These are phyloP conservation scores for Neospora caninum DNA, from an alignment of 169 alveolate genomes.

Conservation along the genomic window DNA sequence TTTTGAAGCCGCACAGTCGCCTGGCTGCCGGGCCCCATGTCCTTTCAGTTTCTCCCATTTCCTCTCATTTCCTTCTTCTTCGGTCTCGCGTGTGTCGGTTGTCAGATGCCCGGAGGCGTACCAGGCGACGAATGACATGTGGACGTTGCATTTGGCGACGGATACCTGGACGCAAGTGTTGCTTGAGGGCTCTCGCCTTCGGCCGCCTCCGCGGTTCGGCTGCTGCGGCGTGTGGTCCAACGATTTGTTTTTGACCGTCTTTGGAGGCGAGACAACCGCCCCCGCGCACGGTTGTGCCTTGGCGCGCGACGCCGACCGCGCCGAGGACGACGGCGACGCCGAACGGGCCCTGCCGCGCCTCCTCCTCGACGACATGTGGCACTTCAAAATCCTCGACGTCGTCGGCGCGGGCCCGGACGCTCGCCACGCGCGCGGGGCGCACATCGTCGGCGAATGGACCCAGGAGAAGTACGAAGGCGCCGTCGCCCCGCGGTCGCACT, in stretches of 20 bases:
- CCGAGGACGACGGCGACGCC: background rate
- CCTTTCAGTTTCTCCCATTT: too few relatives aligned
- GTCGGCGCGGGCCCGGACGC: background rate
- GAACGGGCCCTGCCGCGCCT: conserved; percentile 60
- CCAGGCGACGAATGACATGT: conserved; percentile 82
- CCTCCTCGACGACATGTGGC: conserved; percentile 86
- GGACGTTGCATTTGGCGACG: conserved; percentile 83
- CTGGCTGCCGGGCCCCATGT: too few relatives aligned
- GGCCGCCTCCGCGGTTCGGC: conserved; percentile 89
- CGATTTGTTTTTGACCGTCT: conserved; percentile 82
- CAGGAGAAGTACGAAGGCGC: conserved; percentile 82
- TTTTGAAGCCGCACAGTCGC: too few relatives aligned
- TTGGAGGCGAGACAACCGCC: conserved; percentile 73
- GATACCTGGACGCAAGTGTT: conserved; percentile 82
- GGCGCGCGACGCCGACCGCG: background rate
- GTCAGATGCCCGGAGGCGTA: background rate
- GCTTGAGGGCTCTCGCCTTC: conserved; percentile 81
- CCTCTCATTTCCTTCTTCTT: too few relatives aligned
- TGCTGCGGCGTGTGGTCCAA: conserved; percentile 88
- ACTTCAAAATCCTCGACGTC: conserved; percentile 72
- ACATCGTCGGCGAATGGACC: conserved; percentile 81
- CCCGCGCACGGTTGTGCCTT: background rate
- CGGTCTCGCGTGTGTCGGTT: too few relatives aligned
- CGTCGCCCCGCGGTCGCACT: conserved; percentile 83
- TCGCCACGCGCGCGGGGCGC: conserved; percentile 34